phyloP scores from a whole-genome alignment of 2,329 filamentous ascomycete species.

The Pseudopithomyces chartarum region DNA sequence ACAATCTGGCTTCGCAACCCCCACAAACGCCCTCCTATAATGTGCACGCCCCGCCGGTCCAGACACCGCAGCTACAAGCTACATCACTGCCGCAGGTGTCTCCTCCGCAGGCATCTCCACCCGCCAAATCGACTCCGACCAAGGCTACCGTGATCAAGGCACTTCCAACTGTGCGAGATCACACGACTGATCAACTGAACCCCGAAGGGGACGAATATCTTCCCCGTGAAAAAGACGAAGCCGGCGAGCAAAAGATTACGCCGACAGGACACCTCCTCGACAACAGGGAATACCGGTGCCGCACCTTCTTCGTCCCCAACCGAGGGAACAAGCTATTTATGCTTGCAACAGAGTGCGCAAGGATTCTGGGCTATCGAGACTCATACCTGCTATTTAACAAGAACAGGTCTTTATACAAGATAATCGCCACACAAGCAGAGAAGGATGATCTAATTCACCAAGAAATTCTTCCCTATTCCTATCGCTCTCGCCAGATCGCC shows the following conservation, averaged over 20 bases:
- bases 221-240: conserved; percentile 88
- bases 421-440: conserved; percentile 92
- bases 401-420: conserved; percentile 94
- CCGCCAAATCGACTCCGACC: conserved; percentile 78
- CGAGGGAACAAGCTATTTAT: conserved; percentile 95
- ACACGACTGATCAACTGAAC: conserved; percentile 94
- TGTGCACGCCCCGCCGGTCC: conserved; percentile 55
- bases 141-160: conserved; percentile 86
- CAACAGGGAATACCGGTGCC: conserved; percentile 85
- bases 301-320: conserved; percentile 91
- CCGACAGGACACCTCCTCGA: conserved; percentile 80
- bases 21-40: conserved; percentile 55
- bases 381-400: conserved; percentile 99
- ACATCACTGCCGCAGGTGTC: conserved; percentile 56
- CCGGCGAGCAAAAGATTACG: conserved; percentile 92
- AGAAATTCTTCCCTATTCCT: conserved; percentile 95
- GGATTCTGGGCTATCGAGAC: conserved; percentile 91
- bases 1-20: conserved; percentile 57
- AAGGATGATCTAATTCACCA: conserved; percentile 96
- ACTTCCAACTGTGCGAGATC: conserved; percentile 91
- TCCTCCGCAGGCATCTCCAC: conserved; percentile 65
- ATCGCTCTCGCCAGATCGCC: conserved; percentile 96
- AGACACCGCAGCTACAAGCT: conserved; percentile 61
- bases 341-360: conserved; percentile 95
- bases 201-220: conserved; percentile 92